Conservation (phyloP, 2,329 filamentous ascomycete genomes). For the Diaporthe helianthi region DNA sequence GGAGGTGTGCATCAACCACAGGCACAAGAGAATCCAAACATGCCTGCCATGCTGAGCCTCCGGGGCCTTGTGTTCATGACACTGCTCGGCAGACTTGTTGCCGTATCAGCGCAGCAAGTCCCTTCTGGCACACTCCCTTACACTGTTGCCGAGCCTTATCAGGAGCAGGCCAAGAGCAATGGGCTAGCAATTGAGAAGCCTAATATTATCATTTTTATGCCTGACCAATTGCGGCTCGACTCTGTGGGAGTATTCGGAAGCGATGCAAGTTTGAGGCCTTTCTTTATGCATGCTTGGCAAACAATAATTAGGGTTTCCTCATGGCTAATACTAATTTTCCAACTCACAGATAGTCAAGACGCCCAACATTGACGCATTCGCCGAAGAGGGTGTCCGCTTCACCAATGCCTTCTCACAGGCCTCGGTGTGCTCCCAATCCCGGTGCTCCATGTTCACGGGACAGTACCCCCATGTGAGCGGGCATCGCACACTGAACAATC, state of each 20-base stretch:
- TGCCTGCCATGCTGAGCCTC: not conserved
- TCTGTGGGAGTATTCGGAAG: slow-evolving; percentile 42
- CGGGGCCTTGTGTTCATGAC: not conserved
- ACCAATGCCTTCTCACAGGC: slow-evolving; percentile 55
- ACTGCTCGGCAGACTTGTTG: not conserved
- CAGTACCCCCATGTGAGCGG: slow-evolving; percentile 54
- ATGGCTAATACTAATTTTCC: not conserved
- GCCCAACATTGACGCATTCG: slow-evolving; percentile 52
- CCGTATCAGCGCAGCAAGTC: not conserved
- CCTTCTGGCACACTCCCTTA: not conserved
- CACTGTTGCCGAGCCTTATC: not conserved
- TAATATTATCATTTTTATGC: slow-evolving; percentile 11
- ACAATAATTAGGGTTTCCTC: too few relatives aligned
- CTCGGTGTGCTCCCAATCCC: slow-evolving; percentile 54
- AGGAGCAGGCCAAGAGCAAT: not conserved
- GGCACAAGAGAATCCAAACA: not conserved
- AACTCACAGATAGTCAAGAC: slow-evolving; percentile 41
- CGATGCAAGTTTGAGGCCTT: not conserved
- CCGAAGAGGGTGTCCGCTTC: slow-evolving; percentile 47
- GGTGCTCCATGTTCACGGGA: slow-evolving; percentile 56
- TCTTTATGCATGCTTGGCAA: not conserved
- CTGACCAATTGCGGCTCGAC: slow-evolving; percentile 54
- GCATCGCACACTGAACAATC: slow-evolving; percentile 53
- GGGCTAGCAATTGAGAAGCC: not conserved
- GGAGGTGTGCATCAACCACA: too few relatives aligned